phyloP scores from a whole-genome alignment of 2,329 filamentous ascomycete species.

The Stachybotrys chlorohalonatus region DNA sequence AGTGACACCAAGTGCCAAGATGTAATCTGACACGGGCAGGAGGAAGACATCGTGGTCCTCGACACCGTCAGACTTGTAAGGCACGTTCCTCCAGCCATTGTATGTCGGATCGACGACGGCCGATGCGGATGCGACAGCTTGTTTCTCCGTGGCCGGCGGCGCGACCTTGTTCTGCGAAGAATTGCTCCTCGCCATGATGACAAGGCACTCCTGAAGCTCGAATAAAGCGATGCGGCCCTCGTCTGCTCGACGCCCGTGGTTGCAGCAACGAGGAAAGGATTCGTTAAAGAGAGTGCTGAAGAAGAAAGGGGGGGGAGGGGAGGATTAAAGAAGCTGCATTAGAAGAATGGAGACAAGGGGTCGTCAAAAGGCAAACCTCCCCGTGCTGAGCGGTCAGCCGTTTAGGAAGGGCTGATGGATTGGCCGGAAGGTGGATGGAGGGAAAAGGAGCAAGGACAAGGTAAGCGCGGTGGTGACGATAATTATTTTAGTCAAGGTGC shows the following conservation, averaged over 20 bases:
- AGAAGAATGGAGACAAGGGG: slow-evolving; percentile 1
- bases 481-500: neutral
- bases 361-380: neutral
- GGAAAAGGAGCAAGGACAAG: slow-evolving; percentile 8
- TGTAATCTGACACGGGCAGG: slow-evolving; percentile 76
- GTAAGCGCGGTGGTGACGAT: slow-evolving; percentile 6
- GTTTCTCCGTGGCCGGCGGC: slow-evolving; percentile 9
- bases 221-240: neutral
- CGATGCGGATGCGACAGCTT: slow-evolving; percentile 2
- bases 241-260: slow-evolving; percentile 1
- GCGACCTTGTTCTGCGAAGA: slow-evolving; percentile 25
- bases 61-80: slow-evolving; percentile 72
- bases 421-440: slow-evolving; percentile 8
- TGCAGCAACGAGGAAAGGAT: slow-evolving; percentile 8
- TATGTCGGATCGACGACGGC: neutral
- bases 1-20: slow-evolving; percentile 64
- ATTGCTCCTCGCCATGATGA: slow-evolving; percentile 20
- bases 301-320: slow-evolving; percentile 6
- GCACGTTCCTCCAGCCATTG: slow-evolving; percentile 24
- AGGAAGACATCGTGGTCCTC: slow-evolving; percentile 87
- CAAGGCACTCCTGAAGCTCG: neutral
- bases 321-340: slow-evolving; percentile 5
- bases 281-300: slow-evolving; percentile 11
- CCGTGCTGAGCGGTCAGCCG: slow-evolving; percentile 1
- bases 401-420: slow-evolving; percentile 2